A percentile compares a stretch with the other conserved stretches of the same genome.
Evolutionary conservation across 805 yeast genomes (phyloP).

Genomic region (Wickerhamiella kurtzmanii): DNA sequence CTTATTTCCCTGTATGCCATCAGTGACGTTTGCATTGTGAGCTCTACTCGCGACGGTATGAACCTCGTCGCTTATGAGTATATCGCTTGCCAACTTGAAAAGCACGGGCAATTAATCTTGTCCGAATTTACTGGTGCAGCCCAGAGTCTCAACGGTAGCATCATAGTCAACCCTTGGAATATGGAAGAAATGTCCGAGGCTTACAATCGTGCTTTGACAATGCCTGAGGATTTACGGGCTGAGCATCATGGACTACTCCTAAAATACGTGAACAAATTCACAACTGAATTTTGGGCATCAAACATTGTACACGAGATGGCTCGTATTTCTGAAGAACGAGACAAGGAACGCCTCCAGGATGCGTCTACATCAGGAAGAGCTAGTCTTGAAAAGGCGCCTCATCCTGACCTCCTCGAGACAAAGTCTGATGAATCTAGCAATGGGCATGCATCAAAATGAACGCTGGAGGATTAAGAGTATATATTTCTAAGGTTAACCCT

Average conservation of each 20-base stretch:
- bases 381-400: not conserved
- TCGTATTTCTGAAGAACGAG: slow-evolving; percentile 18
- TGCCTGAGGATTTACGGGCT: slow-evolving; percentile 66
- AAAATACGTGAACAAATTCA: slow-evolving; percentile 79
- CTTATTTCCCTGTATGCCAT: slow-evolving; percentile 74
- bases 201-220: slow-evolving; percentile 70
- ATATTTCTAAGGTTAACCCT: not conserved
- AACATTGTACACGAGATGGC: slow-evolving; percentile 75
- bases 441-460: too few species aligned
- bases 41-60: slow-evolving; percentile 97
- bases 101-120: slow-evolving; percentile 73
- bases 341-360: not conserved
- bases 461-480: too few species aligned
- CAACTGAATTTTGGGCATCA: slow-evolving; percentile 96
- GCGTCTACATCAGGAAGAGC: not conserved
- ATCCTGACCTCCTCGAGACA: not conserved
- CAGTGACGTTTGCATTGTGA: slow-evolving; percentile 82
- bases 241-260: slow-evolving; percentile 75
- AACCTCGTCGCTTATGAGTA: slow-evolving; percentile 92
- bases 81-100: slow-evolving; percentile 83
- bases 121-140: slow-evolving; percentile 99
- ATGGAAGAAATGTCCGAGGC: slow-evolving; percentile 85
- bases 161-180: slow-evolving; percentile 96
- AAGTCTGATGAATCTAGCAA: too few species aligned
- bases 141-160: slow-evolving; percentile 85